phyloP scores from a whole-genome alignment of 805 yeast genomes.

The Zygotorulaspora florentina region DNA sequence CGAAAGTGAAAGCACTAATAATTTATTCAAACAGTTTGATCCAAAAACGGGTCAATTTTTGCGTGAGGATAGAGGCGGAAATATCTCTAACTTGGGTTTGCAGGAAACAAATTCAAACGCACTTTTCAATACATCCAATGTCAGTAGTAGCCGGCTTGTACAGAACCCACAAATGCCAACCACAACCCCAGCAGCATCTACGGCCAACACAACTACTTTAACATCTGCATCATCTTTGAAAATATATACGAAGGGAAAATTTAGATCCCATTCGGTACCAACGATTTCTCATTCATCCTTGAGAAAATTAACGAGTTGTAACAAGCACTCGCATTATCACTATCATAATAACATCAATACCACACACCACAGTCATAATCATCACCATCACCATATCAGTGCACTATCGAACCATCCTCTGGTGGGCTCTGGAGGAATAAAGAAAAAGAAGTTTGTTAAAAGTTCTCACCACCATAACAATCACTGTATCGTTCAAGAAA shows the following conservation, averaged over 20 bases:
- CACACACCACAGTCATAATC: neutral
- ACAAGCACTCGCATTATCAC: conserved; percentile 16
- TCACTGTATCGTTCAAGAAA: conserved; percentile 1
- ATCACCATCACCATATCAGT: conserved; percentile 6
- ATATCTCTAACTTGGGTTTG: neutral
- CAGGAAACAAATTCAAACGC: neutral
- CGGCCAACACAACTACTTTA: neutral
- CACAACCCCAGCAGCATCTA: neutral
- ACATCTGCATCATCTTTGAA: conserved; percentile 6
- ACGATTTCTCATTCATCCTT: conserved; percentile 34
- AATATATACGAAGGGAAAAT: conserved; percentile 18
- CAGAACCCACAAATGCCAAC: neutral
- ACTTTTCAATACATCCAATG: neutral
- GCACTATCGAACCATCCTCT: conserved; percentile 2
- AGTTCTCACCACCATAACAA: neutral
- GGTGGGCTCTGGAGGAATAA: conserved; percentile 7
- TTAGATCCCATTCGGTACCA: conserved; percentile 35
- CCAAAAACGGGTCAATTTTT: conserved; percentile 32
- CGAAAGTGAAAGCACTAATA: conserved; percentile 1
- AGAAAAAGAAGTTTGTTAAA: conserved; percentile 7
- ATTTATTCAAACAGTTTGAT: conserved; percentile 32
- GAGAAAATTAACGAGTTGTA: conserved; percentile 20
- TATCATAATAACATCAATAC: conserved; percentile 7
- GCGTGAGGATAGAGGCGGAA: conserved; percentile 2
- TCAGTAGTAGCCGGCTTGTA: neutral